phyloP scores from a whole-genome alignment of 108 stramenopile genomes.

The Pseudonitzschia delicatissima region DNA sequence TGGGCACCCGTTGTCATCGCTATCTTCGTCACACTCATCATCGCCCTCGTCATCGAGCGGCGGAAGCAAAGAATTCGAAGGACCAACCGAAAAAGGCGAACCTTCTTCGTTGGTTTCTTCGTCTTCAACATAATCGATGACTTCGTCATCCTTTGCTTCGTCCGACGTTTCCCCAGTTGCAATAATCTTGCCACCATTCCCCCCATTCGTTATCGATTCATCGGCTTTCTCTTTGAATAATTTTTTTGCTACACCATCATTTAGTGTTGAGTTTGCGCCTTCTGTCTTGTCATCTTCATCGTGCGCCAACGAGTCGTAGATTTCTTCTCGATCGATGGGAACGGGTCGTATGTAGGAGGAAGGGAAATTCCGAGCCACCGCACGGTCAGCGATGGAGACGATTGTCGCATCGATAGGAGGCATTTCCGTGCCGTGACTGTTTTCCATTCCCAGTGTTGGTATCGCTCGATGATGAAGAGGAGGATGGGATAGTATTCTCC shows the following conservation, averaged over 20 bases:
- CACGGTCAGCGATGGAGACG: neutral
- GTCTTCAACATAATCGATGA: neutral
- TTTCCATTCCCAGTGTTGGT: no score
- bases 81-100: neutral
- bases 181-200: no score
- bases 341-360: neutral
- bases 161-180: no score
- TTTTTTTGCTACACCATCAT: neutral
- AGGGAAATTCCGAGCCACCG: neutral
- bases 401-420: neutral
- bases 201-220: neutral
- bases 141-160: neutral
- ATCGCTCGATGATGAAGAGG: no score
- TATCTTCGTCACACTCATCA: no score
- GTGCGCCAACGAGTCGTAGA: no score
- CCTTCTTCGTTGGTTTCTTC: neutral
- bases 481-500: neutral
- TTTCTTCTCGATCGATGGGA: neutral
- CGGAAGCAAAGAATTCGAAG: neutral
- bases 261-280: neutral
- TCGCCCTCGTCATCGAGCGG: neutral
- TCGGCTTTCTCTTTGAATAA: neutral
- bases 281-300: neutral
- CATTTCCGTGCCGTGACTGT: neutral
- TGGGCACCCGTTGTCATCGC: no score